Evolutionary conservation across 176 grass and related monocot genomes (phyloP).

Genomic region (Triticum timopheevii): DNA sequence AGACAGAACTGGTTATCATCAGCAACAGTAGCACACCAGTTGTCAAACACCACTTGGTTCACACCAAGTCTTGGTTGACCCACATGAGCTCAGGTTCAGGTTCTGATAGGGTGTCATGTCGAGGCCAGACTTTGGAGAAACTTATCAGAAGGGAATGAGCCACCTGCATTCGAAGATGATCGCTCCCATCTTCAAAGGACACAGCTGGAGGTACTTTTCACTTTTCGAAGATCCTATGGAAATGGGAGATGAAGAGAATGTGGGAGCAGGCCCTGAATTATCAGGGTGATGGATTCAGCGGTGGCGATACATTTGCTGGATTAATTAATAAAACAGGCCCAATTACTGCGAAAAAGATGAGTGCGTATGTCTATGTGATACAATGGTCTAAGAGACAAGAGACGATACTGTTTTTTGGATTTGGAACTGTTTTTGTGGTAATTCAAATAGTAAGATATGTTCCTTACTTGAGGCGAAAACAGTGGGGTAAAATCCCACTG

Average conservation of each 20-base stretch:
- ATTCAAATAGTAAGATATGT: too few relatives aligned
- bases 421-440: too few relatives aligned
- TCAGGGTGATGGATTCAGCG: not conserved
- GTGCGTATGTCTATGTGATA: not conserved
- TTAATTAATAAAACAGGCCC: constrained; percentile 4
- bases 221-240: not conserved
- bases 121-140: not conserved
- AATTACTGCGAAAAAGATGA: constrained; percentile 30
- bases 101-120: not conserved
- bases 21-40: not conserved
- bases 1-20: not conserved
- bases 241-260: not conserved
- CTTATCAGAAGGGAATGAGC: not conserved
- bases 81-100: not conserved
- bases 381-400: too few relatives aligned
- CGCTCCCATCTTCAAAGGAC: not conserved
- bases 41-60: not conserved
- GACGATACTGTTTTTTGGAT: too few relatives aligned
- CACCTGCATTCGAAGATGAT: not conserved
- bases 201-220: not conserved
- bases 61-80: not conserved
- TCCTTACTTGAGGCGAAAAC: too few relatives aligned
- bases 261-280: constrained; percentile 3
- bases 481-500: too few relatives aligned
- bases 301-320: not conserved